Evolutionary conservation across 2,329 filamentous ascomycete genomes (phyloP), one percentile per base, ranked within the genome.

Genomic region (Aspergillus aculeatus): DNA sequence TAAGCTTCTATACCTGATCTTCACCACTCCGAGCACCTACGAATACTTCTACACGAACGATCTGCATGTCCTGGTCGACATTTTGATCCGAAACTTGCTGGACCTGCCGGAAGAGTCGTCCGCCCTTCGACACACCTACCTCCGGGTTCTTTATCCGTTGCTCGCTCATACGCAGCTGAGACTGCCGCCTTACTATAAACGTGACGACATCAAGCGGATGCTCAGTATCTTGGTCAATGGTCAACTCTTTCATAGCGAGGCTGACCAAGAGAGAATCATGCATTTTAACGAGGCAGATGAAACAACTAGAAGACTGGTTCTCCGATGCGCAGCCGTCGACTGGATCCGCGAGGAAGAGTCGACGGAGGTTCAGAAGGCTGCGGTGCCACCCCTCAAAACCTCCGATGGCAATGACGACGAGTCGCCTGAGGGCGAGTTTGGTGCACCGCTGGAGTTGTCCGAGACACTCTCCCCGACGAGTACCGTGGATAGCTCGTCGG

Each of bases 21-120:
- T 99, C 77, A 96, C 93, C 4, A 98, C 92, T 10, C 87, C 87
- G 58, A 86, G 89, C 16, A 99, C 95, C 0, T 92, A 95, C 74
- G 95, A 99, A 77, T 99, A 98, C 77, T 99, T 99, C 73, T 99
- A 98, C 76, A 97, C 92, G 29, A 99, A 99, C 73, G 95, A 99
- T 71, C 82, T 99, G 31, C 90, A 92, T 60, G 95, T 99, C 4
- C 84, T 99, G 16, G 83, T 98, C 50, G 95, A 99, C 71, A 95
- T 99, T 64, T 92, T 99, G 60, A 91, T 99, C 62, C 90, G 95
- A 48, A 99, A 99, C 70, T 82, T 99, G n/a, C 87, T 98, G 69
- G 95, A 99, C 73, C 82, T 99, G 9, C 95, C 96, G 0, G 89
- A 94, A 69, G 94, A 96, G 72, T 87, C 81, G 11, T 68, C 74